Conservation (phyloP, 2,329 filamentous ascomycete genomes). For the Aspergillus versicolor region DNA sequence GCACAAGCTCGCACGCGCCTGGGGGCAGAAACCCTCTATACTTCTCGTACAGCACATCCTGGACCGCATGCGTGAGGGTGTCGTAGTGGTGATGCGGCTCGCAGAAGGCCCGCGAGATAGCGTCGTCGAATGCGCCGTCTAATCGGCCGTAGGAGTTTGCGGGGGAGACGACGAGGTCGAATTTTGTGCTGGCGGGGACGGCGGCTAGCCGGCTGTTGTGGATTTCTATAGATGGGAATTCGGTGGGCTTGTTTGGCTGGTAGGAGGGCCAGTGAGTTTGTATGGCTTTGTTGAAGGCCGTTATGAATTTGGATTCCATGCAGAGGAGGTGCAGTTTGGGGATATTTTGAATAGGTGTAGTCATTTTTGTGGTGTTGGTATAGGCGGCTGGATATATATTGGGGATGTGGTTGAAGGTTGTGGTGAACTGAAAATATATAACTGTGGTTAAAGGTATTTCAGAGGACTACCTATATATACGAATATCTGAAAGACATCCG, state of each 20-base stretch:
- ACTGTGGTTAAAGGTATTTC: background rate
- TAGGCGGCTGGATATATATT: no score
- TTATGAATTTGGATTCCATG: constrained; percentile 38
- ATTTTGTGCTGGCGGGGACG: constrained; percentile 37
- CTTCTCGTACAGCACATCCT: constrained; percentile 46
- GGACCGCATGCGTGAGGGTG: constrained; percentile 49
- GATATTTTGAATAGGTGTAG: constrained; percentile 18
- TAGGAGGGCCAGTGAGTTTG: constrained; percentile 29
- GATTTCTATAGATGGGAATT: constrained; percentile 33
- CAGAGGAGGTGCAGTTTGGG: constrained; percentile 46
- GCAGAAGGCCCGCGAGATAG: constrained; percentile 51
- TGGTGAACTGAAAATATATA: background rate
- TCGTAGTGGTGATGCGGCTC: constrained; percentile 45
- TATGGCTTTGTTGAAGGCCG: constrained; percentile 43
- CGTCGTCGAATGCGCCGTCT: constrained; percentile 57
- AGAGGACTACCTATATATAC: no score
- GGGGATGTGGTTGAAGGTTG: background rate
- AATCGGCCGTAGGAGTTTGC: constrained; percentile 56
- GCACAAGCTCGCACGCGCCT: constrained; percentile 51
- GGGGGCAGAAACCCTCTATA: constrained; percentile 54
- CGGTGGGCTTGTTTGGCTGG: constrained; percentile 21
- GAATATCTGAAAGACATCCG: background rate
- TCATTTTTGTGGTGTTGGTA: background rate
- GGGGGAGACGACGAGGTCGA: constrained; percentile 54
- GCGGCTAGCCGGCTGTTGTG: constrained; percentile 39